Evolutionary conservation across 805 yeast genomes (phyloP), one percentile per base, ranked within the genome.

Genomic region (Metschnikowia dekortorum): DNA sequence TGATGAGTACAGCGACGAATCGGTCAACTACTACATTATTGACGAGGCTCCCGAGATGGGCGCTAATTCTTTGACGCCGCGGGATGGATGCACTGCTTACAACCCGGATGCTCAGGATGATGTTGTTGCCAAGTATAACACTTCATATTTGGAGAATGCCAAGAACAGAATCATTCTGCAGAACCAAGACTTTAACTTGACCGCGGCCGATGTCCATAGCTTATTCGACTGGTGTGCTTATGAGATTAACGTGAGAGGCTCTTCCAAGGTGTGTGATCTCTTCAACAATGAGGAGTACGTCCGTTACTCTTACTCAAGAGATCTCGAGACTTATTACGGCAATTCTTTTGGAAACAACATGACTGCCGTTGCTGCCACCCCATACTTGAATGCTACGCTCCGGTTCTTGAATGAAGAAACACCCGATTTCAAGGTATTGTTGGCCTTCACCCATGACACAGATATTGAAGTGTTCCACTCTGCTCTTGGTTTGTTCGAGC

Each of bases 401-500:
- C 67, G 74, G n/a, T 71, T 78, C 51, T 69, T 83, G 55, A 65
- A 71, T 52, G 75, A 77, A 40, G 63, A 62, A 18, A 43, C 53
- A 48, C 78, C 79, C 35, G 60, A 63, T 8, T 77, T 75, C 52
- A 84, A 78, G 49, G 71, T 86, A 43, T 84, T 84, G 74, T 73
- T 86, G 56, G 85, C 82, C 56, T 84, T 87, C 70, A 75, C 88
- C 13, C 96, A 89, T 61, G 96, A 89, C 63, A 78, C 85, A 36
- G 85, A 84, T 54, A 66, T 87, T 39, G 71, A 82, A 54, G 71
- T 83, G 39, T 82, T 76, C 57, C 69, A 84, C 58, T 71, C 87
- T 30, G 87, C 92, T 2, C 66, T 87, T 44, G 90, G 89, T 7
- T 63, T 87, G 54, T 53, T 76, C 50, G 69, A 72, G 54, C 71